Percentiles rank a stretch among this genome's conserved stretches.
These are phyloP conservation scores for Physcia stellaris DNA, from an alignment of 495 filamentous ascomycete genomes.

Conservation along the genomic window DNA sequence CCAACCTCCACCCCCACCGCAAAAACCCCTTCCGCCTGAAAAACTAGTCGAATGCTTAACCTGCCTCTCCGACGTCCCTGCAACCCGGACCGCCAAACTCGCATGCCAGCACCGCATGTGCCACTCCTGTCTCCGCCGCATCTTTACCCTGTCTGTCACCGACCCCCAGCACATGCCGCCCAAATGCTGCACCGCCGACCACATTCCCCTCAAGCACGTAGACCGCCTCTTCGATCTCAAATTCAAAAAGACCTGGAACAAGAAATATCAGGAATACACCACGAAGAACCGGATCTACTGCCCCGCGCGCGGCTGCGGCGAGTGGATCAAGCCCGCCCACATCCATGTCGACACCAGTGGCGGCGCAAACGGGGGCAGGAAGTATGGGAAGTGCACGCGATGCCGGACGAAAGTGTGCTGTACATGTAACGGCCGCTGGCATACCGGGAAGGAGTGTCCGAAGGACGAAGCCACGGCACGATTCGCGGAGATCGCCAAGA, in stretches of 20 bases:
- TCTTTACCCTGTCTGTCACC: constrained; percentile 57
- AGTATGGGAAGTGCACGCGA: constrained; percentile 46
- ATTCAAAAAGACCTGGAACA: constrained; percentile 68
- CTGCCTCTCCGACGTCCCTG: constrained; percentile 48
- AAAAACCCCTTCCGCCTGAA: constrained; percentile 16
- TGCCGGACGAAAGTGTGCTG: constrained; percentile 66
- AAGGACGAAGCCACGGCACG: constrained; percentile 52
- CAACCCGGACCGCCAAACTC: constrained; percentile 49
- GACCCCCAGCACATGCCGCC: constrained; percentile 74
- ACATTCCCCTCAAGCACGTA: constrained; percentile 63
- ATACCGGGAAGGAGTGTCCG: constrained; percentile 52
- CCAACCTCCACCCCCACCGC: too few species aligned
- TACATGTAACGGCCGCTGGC: constrained; percentile 59
- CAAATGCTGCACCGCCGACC: constrained; percentile 55
- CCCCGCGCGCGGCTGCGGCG: constrained; percentile 52
- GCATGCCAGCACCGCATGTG: constrained; percentile 71
- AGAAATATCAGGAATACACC: constrained; percentile 59
- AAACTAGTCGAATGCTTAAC: constrained; percentile 49
- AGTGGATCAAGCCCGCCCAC: constrained; percentile 58
- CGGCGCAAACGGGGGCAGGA: constrained; percentile 20
- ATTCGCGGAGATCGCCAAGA: constrained; percentile 51
- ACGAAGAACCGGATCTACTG: constrained; percentile 66
- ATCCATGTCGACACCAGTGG: constrained; percentile 37
- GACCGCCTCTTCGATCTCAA: constrained; percentile 53
- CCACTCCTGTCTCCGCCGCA: constrained; percentile 52